Evolutionary conservation across 192 early-diverging fungal genomes (phyloP), one percentile per base, ranked within the genome.

Genomic region (Backusella australiensis): DNA sequence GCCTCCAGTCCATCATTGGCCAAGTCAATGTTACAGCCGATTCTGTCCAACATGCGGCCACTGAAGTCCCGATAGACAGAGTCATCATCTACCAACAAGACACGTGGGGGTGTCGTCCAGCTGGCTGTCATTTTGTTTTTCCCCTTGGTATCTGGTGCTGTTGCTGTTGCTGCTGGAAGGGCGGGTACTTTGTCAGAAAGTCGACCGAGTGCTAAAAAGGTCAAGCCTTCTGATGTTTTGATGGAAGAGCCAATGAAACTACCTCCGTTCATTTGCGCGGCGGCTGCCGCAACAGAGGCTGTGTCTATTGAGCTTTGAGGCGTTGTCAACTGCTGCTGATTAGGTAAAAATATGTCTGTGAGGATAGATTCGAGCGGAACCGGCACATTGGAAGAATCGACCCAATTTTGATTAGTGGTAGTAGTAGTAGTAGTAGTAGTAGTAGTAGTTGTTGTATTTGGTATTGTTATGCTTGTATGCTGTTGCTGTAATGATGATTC

Each of bases 1-100:
- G 93, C 93, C 41, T 88, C 88, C 32, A 90, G 69, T 7, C 93
- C 93, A 73, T 93, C 91, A 14, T 83, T 86, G 7, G 90, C 93
- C 5, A 91, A 82, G 74, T 93, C 92, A 79, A 91, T 87, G 0
- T 84, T 70, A 69, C 91, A 93, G 19, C 92, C 92, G 80, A 93
- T 89, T 9, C 89, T 78, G 78, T 91, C 84, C 23, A 94, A 80
- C 26, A 91, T 67, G 39, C 84, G 78, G 7, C 83, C 85, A 46
- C 90, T 83, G 9, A 90, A 74, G 12, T 77, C 76, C 42, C 89
- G 85, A 72, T 85, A 91, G 1, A 86, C 82, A 32, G 87, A 86
- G 71, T 94, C 91, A 63, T 94, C 93, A 38, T 94, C 93, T 0
- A 94, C 86, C 1, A 94, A 67, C n/a, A 94, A 75, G 7, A 91